Evolutionary conservation across 2,329 filamentous ascomycete genomes (phyloP), one percentile per base, ranked within the genome.

Genomic region (Amauroascus verrucosus): DNA sequence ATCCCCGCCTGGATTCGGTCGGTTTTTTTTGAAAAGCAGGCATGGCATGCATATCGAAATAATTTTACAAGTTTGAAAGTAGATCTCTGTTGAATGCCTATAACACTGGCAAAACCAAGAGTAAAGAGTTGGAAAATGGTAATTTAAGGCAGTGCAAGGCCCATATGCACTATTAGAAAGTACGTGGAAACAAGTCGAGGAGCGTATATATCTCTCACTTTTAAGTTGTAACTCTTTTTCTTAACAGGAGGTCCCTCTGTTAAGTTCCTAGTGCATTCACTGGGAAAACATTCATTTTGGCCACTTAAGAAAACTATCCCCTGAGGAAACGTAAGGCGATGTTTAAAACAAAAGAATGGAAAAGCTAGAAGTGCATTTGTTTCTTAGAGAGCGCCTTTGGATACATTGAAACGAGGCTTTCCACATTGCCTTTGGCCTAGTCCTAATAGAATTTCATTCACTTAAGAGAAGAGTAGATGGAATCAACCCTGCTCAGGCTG

Each of bases 161-260:
- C 38, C 6, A 14, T 38, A 26, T 45, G 22, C 24, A 48, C 5
- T 20, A 9, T 18, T 26, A 28, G 28, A 38, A 37, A 16, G 8
- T 11, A 22, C 3, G 24, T 24, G 20, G n/a, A 9, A 6, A 45
- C n/a, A 24, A 24, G 26, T 11, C 1, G 37, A 20, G n/a, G 8
- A 48, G 18, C 4, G 30, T 3, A 44, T 22, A 13, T 28, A 9
- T 9, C 35, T 14, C 16, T 38, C 20, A 26, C 2, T 37, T 48
- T 38, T 38, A 48, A 48, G n/a, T n/a, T n/a, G n/a, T n/a, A n/a
- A n/a, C 46, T 48, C 20, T 38, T 38, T 48, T 28, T 11, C 24
- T 26, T 5, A 16, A n/a, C 6, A 28, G 26, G 2, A n/a, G 14
- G 13, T 2, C 13, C 7, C 28, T 38, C 16, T 7, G 20, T 26